A percentile compares a stretch with the other conserved stretches of the same genome.
Evolutionary conservation across 805 yeast genomes (phyloP).

Genomic region (Teunomyces stri): DNA sequence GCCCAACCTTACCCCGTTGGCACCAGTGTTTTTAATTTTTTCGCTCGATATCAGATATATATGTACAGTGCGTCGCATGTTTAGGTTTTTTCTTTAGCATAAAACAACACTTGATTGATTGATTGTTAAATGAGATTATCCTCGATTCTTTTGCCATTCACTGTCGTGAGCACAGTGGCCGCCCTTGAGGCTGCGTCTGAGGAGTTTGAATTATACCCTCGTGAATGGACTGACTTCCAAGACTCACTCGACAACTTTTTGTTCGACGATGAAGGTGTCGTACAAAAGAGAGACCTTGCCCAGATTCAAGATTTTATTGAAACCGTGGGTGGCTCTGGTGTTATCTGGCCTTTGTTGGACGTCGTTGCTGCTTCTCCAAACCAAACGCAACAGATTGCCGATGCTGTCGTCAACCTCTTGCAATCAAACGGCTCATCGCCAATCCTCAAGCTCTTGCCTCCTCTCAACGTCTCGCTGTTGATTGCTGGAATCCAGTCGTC

Average conservation of each 20-base stretch:
- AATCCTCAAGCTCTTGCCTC: background rate
- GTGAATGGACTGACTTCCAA: slow-evolving; percentile 2
- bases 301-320: slow-evolving; percentile 5
- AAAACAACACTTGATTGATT: too few species aligned
- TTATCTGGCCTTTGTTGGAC: slow-evolving; percentile 22
- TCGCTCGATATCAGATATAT: background rate
- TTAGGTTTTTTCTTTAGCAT: background rate
- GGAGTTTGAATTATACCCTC: slow-evolving; percentile 4
- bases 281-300: slow-evolving; percentile 3
- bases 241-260: slow-evolving; percentile 1
- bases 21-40: background rate
- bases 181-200: slow-evolving; percentile 2
- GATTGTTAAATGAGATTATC: slow-evolving; percentile 3
- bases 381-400: slow-evolving; percentile 8
- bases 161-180: background rate
- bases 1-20: background rate
- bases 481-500: slow-evolving; percentile 18
- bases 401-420: background rate
- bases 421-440: slow-evolving; percentile 1
- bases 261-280: background rate
- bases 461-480: slow-evolving; percentile 24
- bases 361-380: slow-evolving; percentile 30
- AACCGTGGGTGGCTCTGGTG: slow-evolving; percentile 23
- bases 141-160: background rate
- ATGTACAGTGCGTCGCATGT: background rate